Base-by-base conservation (phyloP, 2,329 filamentous ascomycete species). In the Gaeumannomyces tritici region DNA sequence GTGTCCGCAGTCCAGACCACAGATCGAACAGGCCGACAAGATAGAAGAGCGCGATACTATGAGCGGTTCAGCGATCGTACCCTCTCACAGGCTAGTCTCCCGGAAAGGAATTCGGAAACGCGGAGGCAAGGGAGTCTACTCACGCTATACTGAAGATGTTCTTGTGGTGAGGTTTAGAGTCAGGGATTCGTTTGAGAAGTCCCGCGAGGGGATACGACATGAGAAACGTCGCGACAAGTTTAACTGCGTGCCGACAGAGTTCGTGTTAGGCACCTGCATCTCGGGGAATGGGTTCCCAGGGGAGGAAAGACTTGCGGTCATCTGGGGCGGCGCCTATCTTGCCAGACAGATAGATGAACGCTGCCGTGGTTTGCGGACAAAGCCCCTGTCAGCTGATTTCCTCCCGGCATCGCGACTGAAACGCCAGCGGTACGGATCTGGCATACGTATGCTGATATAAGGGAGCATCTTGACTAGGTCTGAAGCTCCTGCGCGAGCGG, bases 11-110 rank as follows among this genome's bases (percentile, higher is more conserved):
- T 62, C 95, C 96, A 74, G 77, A 51, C 93, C 93, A 98, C 59
- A 99, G 83, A 71, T 96, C 90, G 75, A 96, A 99, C 4, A 99
- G 83, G 33, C 95, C 95, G 62, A 99, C 82, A 9, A 99, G 83
- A 74, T 96, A 98, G 79, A 99, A 98, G 28, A 95, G 73, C 4
- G 90, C 90, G 21, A 91, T 85, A 31, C 88, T 91, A 66, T 21
- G 57, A 28, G 18, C 7, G 42, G 42, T 8, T 51, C 18, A 51
- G 21, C 42, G 21, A n/a, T 9, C 4, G 42, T 24, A 21, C 4
- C 42, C 42, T 51, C n/a, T 12, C 29, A 6, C 54, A 29, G 33
- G 28, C 21, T 21, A 51, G 6, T 51, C 13, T 24, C 42, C 42
- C 21, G 8, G 9, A 6, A 8, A 47, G 42, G 1, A 2, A 9